Conservation (phyloP, 768 basidiomycete species). For the Mycena floridula region DNA sequence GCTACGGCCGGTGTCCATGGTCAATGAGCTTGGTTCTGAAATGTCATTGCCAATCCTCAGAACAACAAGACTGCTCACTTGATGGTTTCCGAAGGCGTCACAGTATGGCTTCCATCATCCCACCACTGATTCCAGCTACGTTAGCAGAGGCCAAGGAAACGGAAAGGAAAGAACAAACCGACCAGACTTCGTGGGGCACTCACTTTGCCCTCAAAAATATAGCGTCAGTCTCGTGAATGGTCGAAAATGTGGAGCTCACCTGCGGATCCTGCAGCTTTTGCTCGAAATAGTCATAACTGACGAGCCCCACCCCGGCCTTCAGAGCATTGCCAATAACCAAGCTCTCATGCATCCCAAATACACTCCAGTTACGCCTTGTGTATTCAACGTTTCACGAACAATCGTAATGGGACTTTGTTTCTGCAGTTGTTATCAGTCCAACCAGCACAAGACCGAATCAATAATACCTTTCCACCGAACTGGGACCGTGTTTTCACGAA, state of each 20-base stretch:
- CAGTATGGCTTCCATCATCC: conserved; percentile 90
- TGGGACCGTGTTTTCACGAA: conserved; percentile 93
- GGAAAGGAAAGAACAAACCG: conserved; percentile 36
- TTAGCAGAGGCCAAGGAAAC: neutral
- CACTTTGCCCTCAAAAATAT: conserved; percentile 95
- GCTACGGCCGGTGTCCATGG: conserved; percentile 79
- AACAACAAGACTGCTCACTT: too few relatives aligned
- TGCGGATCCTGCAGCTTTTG: conserved; percentile 68
- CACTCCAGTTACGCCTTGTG: conserved; percentile 77
- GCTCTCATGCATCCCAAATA: conserved; percentile 90
- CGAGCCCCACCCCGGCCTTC: conserved; percentile 95
- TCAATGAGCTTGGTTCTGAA: conserved; percentile 97
- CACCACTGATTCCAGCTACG: conserved; percentile 76
- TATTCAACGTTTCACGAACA: conserved; percentile 63
- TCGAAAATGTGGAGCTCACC: too few relatives aligned
- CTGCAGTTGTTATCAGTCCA: conserved; percentile 16
- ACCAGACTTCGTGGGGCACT: conserved; percentile 79
- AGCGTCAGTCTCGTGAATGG: too few relatives aligned
- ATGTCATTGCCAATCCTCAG: too few relatives aligned
- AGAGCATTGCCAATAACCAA: conserved; percentile 85
- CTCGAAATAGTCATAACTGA: conserved; percentile 94
- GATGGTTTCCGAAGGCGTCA: conserved; percentile 97
- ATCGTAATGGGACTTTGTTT: conserved; percentile 69
- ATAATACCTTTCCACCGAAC: conserved; percentile 68
- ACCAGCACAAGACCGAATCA: neutral